phyloP scores from a whole-genome alignment of 805 yeast genomes.

The Candida endomychidarum region DNA sequence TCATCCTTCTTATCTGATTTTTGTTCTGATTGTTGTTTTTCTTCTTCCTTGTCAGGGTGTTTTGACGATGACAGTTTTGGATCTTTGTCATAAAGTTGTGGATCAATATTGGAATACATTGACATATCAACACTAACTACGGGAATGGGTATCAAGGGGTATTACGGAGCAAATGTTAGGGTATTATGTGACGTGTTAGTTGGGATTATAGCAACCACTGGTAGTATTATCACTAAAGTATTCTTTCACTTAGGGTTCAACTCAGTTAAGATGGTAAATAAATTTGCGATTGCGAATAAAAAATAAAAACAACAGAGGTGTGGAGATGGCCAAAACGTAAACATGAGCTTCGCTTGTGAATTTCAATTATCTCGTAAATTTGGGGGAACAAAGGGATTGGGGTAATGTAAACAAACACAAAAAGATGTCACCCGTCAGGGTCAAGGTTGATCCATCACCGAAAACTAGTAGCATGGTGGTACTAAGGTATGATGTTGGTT shows the following conservation, averaged over 20 bases:
- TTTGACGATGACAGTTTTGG: constrained; percentile 3
- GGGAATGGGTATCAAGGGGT: too few species aligned
- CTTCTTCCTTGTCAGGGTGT: not conserved
- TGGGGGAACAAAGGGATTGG: not conserved
- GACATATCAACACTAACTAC: too few species aligned
- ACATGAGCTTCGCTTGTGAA: constrained; percentile 4
- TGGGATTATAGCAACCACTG: too few species aligned
- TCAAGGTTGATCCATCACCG: too few species aligned
- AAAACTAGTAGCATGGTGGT: too few species aligned
- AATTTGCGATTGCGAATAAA: constrained; percentile 4
- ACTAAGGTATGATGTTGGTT: too few species aligned
- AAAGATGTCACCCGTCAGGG: not conserved
- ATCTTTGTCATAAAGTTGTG: constrained; percentile 26
- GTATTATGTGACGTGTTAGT: not conserved
- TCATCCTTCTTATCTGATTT: constrained; percentile 15
- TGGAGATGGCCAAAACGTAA: constrained; percentile 2
- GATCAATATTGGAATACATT: constrained; percentile 27
- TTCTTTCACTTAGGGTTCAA: not conserved
- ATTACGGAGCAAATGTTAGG: not conserved
- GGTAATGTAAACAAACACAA: not conserved
- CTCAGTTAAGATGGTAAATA: not conserved
- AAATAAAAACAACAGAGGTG: constrained; percentile 5
- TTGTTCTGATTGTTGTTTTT: not conserved
- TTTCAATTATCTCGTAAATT: constrained; percentile 3
- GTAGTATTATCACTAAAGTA: too few species aligned